Evolutionary conservation across 2,329 filamentous ascomycete genomes (phyloP).

Genomic region (Trichoderma oligosporum): DNA sequence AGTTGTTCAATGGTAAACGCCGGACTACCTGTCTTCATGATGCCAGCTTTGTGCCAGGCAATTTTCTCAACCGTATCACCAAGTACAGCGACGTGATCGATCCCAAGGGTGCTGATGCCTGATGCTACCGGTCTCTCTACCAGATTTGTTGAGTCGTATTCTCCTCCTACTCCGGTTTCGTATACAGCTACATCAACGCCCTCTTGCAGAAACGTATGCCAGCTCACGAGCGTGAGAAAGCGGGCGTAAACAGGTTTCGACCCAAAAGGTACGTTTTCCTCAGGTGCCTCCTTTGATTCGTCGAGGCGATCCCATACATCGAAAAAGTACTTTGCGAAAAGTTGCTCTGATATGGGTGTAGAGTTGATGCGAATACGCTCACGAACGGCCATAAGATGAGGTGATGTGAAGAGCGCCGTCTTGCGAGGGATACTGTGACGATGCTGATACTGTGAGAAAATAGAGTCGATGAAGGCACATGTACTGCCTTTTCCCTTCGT

Average conservation of each 20-base stretch:
- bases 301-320: constrained; percentile 60
- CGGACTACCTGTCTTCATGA: constrained; percentile 58
- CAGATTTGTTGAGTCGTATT: constrained; percentile 66
- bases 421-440: constrained; percentile 36
- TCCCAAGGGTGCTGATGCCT: constrained; percentile 62
- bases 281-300: constrained; percentile 31
- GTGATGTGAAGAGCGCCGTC: constrained; percentile 65
- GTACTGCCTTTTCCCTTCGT: constrained; percentile 77
- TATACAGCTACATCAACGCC: constrained; percentile 60
- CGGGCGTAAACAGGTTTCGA: constrained; percentile 56
- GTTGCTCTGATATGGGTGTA: constrained; percentile 51
- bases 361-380: constrained; percentile 64
- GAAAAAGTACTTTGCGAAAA: constrained; percentile 65
- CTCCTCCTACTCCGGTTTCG: constrained; percentile 65
- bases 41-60: constrained; percentile 71
- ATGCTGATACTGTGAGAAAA: constrained; percentile 52
- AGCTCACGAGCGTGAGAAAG: constrained; percentile 62
- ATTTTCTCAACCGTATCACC: constrained; percentile 62
- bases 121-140: constrained; percentile 55
- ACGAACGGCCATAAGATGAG: constrained; percentile 63
- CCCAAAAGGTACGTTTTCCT: constrained; percentile 34
- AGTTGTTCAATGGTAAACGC: constrained; percentile 57
- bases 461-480: constrained; percentile 63
- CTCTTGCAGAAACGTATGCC: constrained; percentile 63
- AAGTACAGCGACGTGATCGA: constrained; percentile 63